These are phyloP conservation scores for Phytophthora melonis DNA, from an alignment of 352 stramenopile genomes.

Conservation along the genomic window DNA sequence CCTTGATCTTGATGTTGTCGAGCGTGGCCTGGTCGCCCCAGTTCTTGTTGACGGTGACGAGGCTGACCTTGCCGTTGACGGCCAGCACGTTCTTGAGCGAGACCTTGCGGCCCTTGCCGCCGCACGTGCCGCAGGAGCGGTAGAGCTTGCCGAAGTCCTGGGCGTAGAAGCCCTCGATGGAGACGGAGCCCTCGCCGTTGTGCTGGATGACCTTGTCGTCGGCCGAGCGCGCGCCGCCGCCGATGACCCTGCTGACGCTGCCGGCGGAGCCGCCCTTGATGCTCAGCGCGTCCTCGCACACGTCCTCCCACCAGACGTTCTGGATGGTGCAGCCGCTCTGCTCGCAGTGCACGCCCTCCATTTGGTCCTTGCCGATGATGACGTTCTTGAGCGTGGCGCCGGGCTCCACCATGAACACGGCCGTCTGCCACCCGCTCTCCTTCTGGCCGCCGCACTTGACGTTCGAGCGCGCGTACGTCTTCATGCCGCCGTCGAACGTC, in stretches of 20 bases:
- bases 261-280: conserved; percentile 32
- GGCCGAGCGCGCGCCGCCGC: conserved; percentile 22
- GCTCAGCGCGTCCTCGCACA: conserved; percentile 42
- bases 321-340: conserved; percentile 32
- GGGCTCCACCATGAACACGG: too few relatives aligned
- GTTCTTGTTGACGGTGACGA: conserved; percentile 31
- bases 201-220: background rate
- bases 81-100: conserved; percentile 27
- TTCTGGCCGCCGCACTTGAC: too few relatives aligned
- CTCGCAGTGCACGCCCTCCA: too few relatives aligned
- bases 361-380: too few relatives aligned
- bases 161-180: too few relatives aligned
- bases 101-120: conserved; percentile 21
- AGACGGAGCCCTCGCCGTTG: too few relatives aligned
- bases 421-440: too few relatives aligned
- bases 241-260: conserved; percentile 29
- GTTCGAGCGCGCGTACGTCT: too few relatives aligned
- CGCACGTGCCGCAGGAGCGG: background rate
- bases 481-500: too few relatives aligned
- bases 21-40: conserved; percentile 24
- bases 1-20: conserved; percentile 35
- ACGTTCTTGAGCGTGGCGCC: too few relatives aligned
- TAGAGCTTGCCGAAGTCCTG: too few relatives aligned
- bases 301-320: conserved; percentile 44
- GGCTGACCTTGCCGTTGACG: conserved; percentile 27